These are phyloP conservation scores for Calonectria honghensis DNA, from an alignment of 2,329 filamentous ascomycete species.

Conservation along the genomic window DNA sequence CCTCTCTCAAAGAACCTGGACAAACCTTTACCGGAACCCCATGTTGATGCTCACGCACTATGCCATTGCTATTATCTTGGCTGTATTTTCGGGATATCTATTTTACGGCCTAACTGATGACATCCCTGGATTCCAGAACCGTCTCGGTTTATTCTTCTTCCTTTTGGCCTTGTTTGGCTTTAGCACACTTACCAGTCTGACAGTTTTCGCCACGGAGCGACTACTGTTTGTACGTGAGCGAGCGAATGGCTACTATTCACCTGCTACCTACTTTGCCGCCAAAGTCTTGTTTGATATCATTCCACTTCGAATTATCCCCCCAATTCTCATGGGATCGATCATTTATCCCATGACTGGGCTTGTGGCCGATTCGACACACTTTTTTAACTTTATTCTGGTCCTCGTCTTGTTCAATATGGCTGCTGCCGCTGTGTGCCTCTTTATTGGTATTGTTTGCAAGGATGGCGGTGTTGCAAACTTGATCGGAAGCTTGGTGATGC, in stretches of 20 bases:
- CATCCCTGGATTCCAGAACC: slow-evolving; percentile 97
- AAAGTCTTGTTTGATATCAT: slow-evolving; percentile 99
- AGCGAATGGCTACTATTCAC: slow-evolving; percentile 97
- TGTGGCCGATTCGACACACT: slow-evolving; percentile 86
- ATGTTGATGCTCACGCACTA: slow-evolving; percentile 99
- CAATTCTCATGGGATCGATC: slow-evolving; percentile 95
- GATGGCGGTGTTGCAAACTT: slow-evolving; percentile 94
- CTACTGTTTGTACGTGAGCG: slow-evolving; percentile 94
- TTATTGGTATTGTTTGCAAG: slow-evolving; percentile 96
- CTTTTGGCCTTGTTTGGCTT: slow-evolving; percentile 96
- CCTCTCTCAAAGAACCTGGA: slow-evolving; percentile 93
- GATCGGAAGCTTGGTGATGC: slow-evolving; percentile 95
- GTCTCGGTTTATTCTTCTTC: slow-evolving; percentile 98
- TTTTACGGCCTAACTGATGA: slow-evolving; percentile 98
- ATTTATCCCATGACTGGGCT: slow-evolving; percentile 99
- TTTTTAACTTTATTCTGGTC: slow-evolving; percentile 93
- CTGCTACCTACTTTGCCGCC: slow-evolving; percentile 93
- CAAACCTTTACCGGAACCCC: slow-evolving; percentile 96
- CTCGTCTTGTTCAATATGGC: slow-evolving; percentile 97
- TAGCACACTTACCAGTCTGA: slow-evolving; percentile 94
- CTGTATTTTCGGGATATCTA: slow-evolving; percentile 94
- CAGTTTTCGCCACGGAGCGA: slow-evolving; percentile 93
- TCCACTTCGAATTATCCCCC: slow-evolving; percentile 93
- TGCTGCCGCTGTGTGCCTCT: slow-evolving; percentile 93
- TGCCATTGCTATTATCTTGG: slow-evolving; percentile 94